These are phyloP conservation scores for Picochlorum sp. DNA, from an alignment of 139 green algal species.

Conservation along the genomic window DNA sequence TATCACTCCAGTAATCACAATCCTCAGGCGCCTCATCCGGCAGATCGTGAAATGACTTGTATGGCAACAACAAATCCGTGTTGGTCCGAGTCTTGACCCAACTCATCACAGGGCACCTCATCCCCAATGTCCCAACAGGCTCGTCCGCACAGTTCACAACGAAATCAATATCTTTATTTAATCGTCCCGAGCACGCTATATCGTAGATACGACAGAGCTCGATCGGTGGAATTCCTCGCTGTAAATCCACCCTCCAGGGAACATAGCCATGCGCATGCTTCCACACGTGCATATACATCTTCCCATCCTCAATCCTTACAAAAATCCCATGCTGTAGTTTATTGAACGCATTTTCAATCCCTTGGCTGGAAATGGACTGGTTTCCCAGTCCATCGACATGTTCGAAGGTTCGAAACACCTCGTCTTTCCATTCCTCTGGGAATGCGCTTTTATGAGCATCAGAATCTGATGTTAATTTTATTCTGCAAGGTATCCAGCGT, in stretches of 20 bases:
- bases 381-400: not conserved
- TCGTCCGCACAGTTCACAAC: constrained; percentile 2
- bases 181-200: not conserved
- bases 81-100: not conserved
- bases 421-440: not conserved
- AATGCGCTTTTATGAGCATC: not conserved
- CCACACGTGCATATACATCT: not conserved
- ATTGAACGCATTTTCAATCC: not conserved
- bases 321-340: not conserved
- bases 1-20: not conserved
- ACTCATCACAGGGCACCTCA: not conserved
- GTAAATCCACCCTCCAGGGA: not conserved
- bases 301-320: not conserved
- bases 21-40: not conserved
- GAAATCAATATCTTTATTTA: not conserved
- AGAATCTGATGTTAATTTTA: too few species aligned
- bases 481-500: too few species aligned
- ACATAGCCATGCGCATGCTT: not conserved
- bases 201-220: not conserved
- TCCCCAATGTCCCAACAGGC: not conserved
- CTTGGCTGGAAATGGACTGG: not conserved
- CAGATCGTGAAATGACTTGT: not conserved
- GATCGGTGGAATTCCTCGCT: not conserved
- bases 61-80: not conserved
- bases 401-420: not conserved